phyloP scores from a whole-genome alignment of 2,329 filamentous ascomycete species.

The Neonectria hederae region DNA sequence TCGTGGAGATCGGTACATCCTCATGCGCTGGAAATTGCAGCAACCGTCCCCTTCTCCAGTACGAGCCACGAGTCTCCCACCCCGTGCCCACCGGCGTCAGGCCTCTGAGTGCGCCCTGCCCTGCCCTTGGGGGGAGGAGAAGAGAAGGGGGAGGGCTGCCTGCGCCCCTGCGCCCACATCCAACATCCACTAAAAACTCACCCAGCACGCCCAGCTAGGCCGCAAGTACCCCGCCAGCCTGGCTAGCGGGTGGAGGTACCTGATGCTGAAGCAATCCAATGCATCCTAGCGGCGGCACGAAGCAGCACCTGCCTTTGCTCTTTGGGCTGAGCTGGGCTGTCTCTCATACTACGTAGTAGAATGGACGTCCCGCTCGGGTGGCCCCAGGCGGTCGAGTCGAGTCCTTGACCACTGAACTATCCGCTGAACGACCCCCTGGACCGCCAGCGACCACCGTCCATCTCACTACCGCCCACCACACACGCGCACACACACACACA shows the following conservation, averaged over 20 bases:
- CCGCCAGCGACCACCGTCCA: neutral
- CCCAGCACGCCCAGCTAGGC: conserved; percentile 11
- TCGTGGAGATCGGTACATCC: conserved; percentile 17
- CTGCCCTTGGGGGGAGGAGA: too few relatives aligned
- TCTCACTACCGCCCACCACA: neutral
- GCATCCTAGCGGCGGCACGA: conserved; percentile 16
- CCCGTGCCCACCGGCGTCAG: too few relatives aligned
- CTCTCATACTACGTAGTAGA: too few relatives aligned
- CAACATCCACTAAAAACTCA: conserved; percentile 20
- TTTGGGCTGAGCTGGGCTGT: conserved; percentile 14
- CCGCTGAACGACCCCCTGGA: conserved; percentile 6
- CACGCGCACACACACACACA: neutral
- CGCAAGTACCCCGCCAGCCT: conserved; percentile 22
- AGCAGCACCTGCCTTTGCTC: neutral
- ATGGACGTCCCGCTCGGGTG: too few relatives aligned
- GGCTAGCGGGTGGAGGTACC: conserved; percentile 25
- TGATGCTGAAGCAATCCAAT: conserved; percentile 27
- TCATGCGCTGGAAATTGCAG: conserved; percentile 23
- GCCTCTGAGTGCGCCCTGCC: conserved; percentile 8
- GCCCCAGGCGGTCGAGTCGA: conserved; percentile 2
- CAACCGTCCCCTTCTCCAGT: conserved; percentile 3
- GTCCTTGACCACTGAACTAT: conserved; percentile 5
- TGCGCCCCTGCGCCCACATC: conserved; percentile 19
- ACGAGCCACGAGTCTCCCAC: neutral
- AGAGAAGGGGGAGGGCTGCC: conserved; percentile 7